Base-by-base conservation (phyloP, 106 monocot species). In the Allium sativum region DNA sequence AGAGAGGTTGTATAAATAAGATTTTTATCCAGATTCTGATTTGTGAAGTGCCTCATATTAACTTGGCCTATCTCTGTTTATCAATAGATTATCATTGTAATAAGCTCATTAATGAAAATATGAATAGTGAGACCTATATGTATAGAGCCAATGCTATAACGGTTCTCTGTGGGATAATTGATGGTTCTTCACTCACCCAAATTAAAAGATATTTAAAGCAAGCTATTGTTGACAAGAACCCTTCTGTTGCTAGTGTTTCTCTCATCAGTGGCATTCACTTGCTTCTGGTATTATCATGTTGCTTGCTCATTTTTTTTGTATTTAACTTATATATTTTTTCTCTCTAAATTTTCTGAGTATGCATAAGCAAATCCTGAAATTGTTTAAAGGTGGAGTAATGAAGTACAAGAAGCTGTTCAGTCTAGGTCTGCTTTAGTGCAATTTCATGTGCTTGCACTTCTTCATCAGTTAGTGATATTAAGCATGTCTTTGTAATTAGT, bases 61-160 rank as follows among this genome's bases (percentile, higher is more conserved):
- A 8, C 12, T 51, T 68, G 15, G 9, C 57, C 60, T 31, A 31
- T 31, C 31, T 31, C 31, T 5, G 5, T 31, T 31, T 31, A 31
- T 31, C 58, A 52, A 56, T 62, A 99, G 98, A 92, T 92, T 64
- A 99, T 99, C 62, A 99, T 99, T 61, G 98, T 99, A 68, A 99
- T 92, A 9, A 99, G 98, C 53, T 99, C 98, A 10, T 71, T 99
- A 72, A 99, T 99, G 98, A 99, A 99, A 70, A 99, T 59, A 99
- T 99, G 98, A 99, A 88, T 67, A 99, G 98, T 69, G 92, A 92
- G 78, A 99, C 85, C 6, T 92, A 99, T 61, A 99, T 92, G 98
- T 99, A 99, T 64, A 70, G 98, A 58, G 98, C 98, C 22, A 99
- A 99, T 81, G 98, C 98, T 14, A 99, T 99, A 53, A 65, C 92